A percentile compares a stretch with the other conserved stretches of the same genome.
Evolutionary conservation across 2,329 filamentous ascomycete genomes (phyloP).

Genomic region (Aschersonia sp.): DNA sequence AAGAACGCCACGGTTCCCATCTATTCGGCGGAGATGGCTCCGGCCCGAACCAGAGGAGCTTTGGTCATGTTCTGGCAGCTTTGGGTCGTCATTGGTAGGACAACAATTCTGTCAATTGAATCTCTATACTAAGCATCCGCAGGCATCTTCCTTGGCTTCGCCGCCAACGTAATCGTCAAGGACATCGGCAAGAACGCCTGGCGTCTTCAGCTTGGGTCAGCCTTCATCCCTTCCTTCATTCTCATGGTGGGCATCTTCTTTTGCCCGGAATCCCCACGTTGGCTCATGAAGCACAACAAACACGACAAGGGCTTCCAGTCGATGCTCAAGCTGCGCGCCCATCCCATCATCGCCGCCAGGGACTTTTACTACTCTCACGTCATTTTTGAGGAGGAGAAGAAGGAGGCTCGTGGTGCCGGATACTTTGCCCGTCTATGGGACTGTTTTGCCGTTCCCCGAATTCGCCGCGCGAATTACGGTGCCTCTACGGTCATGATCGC

Average conservation of each 20-base stretch:
- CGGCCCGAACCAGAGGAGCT: slow-evolving; percentile 51
- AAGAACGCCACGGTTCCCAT: slow-evolving; percentile 53
- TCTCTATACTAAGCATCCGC: slow-evolving; percentile 2
- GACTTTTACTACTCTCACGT: slow-evolving; percentile 38
- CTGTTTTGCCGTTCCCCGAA: slow-evolving; percentile 49
- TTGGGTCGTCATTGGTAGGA: slow-evolving; percentile 14
- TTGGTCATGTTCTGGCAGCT: slow-evolving; percentile 65
- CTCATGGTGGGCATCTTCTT: slow-evolving; percentile 40
- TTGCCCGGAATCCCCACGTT: slow-evolving; percentile 47
- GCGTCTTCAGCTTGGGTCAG: slow-evolving; percentile 44
- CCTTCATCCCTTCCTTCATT: slow-evolving; percentile 35
- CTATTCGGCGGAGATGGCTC: slow-evolving; percentile 58
- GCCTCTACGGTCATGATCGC: slow-evolving; percentile 68
- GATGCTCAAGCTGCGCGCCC: slow-evolving; percentile 31
- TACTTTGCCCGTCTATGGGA: slow-evolving; percentile 27
- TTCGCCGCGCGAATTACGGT: slow-evolving; percentile 58
- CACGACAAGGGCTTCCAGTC: slow-evolving; percentile 41
- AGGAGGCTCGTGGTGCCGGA: slow-evolving; percentile 11
- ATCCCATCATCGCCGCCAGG: slow-evolving; percentile 38
- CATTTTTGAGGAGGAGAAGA: slow-evolving; percentile 17
- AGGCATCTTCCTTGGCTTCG: slow-evolving; percentile 31
- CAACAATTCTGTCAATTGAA: background rate
- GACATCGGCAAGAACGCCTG: slow-evolving; percentile 37
- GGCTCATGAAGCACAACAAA: slow-evolving; percentile 48
- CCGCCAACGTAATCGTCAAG: slow-evolving; percentile 36